Evolutionary conservation across 352 stramenopile species (phyloP), one percentile per base, ranked within the genome.

Genomic region (Pythium inflatum): DNA sequence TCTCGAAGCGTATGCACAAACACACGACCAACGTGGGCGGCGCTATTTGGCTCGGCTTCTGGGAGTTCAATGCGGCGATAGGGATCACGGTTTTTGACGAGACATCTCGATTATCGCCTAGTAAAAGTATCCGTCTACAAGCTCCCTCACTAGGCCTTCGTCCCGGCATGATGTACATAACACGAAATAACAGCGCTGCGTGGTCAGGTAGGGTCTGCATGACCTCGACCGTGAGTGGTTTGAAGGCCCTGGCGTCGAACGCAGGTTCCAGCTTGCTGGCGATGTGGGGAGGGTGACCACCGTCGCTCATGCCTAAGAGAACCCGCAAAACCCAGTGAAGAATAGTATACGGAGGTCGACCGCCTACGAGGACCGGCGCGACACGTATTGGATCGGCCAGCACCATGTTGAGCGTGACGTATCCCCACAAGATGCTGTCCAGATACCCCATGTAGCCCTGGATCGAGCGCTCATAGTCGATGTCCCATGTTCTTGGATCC

Each of bases 391-490:
- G 30, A 18, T 59, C 31, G 1, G 31, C n/a, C 20, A 59, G 51
- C 30, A 59, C 30, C 51, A 59, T 30, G 31, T 59, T 59, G 18
- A 59, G 31, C 51, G 28, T n/a, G 18, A 45, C 20, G 31, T 59
- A 59, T 3, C 51, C 51, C 30, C 31, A 59, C 1, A 45, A 3
- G 9, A 59, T 6, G 9, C 30, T 59, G 20, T 59, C 51, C 3
- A 22, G 30, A 33, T 38, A 59, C 3, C 51, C 51, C 27, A 18
- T 56, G 49, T 40, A 56, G 8, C 28, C 49, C 5, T 18, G 27
- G 8, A 40, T 56, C 28, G 49, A 56, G 16, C 16, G 20, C 13
- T 27, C 49, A 1, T 56, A n/a, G n/a, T n/a, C 16, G 9, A 7
- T 20, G 16, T 11, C 1, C 13, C 1, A 24, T 46, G 40, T 20